These are phyloP conservation scores for Candida multigemmis DNA, from an alignment of 805 yeast species.

Conservation along the genomic window DNA sequence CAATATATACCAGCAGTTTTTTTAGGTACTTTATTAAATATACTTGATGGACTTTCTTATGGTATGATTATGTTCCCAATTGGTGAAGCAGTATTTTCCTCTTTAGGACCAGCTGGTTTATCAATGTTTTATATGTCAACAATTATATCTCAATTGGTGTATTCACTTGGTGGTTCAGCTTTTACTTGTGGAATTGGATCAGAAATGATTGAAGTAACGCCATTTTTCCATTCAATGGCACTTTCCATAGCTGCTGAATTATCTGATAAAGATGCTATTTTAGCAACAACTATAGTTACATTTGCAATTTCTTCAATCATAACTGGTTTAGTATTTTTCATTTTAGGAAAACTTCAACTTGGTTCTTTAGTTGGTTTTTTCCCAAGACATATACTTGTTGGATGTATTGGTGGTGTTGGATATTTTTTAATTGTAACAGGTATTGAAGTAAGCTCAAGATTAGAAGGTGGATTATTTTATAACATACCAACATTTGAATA, in stretches of 20 bases:
- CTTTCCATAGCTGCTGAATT: conserved; percentile 50
- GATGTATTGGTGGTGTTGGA: conserved; percentile 98
- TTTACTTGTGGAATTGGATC: conserved; percentile 91
- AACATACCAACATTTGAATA: conserved; percentile 44
- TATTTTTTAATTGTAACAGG: conserved; percentile 87
- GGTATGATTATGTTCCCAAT: conserved; percentile 98
- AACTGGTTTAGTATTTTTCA: conserved; percentile 75
- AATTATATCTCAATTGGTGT: conserved; percentile 80
- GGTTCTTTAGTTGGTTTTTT: conserved; percentile 91
- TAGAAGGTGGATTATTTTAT: conserved; percentile 67
- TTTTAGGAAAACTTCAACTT: conserved; percentile 67
- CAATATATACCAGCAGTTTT: conserved; percentile 70
- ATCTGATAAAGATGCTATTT: conserved; percentile 39
- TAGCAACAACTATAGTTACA: conserved; percentile 82
- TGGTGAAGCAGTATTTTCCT: conserved; percentile 66
- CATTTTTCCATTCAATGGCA: conserved; percentile 96
- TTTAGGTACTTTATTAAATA: conserved; percentile 75
- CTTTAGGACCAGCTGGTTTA: conserved; percentile 79
- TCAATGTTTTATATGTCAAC: conserved; percentile 93
- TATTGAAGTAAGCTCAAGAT: conserved; percentile 77
- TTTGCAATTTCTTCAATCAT: conserved; percentile 76
- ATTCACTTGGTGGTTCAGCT: conserved; percentile 84
- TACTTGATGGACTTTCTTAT: conserved; percentile 87
- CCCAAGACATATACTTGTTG: conserved; percentile 92
- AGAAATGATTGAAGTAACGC: conserved; percentile 99